These are phyloP conservation scores for Penicillium sp. DNA, from an alignment of 2,329 filamentous ascomycete species.

Conservation along the genomic window DNA sequence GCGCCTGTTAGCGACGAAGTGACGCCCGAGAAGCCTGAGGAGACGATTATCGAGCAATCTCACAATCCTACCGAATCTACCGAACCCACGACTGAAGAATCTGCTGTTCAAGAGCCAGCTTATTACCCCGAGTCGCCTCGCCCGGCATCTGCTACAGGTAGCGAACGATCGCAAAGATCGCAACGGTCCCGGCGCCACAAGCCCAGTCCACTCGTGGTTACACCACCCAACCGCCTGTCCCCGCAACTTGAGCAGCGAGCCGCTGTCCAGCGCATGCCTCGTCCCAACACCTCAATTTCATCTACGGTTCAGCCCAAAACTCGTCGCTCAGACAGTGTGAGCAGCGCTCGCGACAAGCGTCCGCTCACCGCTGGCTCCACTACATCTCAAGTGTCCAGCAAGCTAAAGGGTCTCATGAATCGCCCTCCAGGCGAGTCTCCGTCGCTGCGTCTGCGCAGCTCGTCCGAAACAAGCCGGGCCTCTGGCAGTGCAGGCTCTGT, in stretches of 20 bases:
- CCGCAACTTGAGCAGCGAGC: slow-evolving; percentile 43
- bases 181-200: slow-evolving; percentile 37
- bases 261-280: slow-evolving; percentile 49
- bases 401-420: slow-evolving; percentile 51
- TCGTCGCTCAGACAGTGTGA: slow-evolving; percentile 49
- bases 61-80: background rate
- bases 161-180: slow-evolving; percentile 36
- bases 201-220: slow-evolving; percentile 35
- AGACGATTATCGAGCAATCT: slow-evolving; percentile 1
- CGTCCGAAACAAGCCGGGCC: slow-evolving; percentile 44
- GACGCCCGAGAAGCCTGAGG: background rate
- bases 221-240: slow-evolving; percentile 32
- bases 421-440: slow-evolving; percentile 39
- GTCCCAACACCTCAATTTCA: slow-evolving; percentile 38
- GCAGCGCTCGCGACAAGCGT: slow-evolving; percentile 46
- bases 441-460: slow-evolving; percentile 42
- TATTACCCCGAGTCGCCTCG: slow-evolving; percentile 24
- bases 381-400: slow-evolving; percentile 49
- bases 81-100: background rate
- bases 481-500: slow-evolving; percentile 39
- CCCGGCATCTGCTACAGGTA: slow-evolving; percentile 40
- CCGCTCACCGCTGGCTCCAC: slow-evolving; percentile 49
- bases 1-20: slow-evolving; percentile 9
- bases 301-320: slow-evolving; percentile 37
- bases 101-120: background rate